A percentile compares a stretch with the other conserved stretches of the same genome.
Evolutionary conservation across 2,329 filamentous ascomycete genomes (phyloP).

Genomic region (Talaromyces sp.): DNA sequence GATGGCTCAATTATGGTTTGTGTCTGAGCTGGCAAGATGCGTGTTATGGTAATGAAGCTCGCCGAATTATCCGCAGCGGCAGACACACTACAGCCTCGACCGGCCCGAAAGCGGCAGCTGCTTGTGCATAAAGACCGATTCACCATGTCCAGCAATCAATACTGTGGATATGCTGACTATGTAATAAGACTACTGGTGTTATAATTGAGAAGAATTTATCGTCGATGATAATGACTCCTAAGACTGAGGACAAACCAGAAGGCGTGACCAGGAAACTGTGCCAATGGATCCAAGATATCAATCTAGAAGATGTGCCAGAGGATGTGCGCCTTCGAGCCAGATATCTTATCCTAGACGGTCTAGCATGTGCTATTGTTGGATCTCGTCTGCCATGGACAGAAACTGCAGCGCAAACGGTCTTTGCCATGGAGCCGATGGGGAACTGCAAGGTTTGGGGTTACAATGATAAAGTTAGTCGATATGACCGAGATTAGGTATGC

Average conservation of each 20-base stretch:
- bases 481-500: too few species aligned
- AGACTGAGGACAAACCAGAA: not conserved
- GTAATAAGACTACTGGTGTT: too few species aligned
- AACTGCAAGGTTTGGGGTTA: not conserved
- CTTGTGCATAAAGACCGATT: not conserved
- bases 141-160: too few species aligned
- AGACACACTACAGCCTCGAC: not conserved
- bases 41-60: not conserved
- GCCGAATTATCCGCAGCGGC: not conserved
- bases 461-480: not conserved
- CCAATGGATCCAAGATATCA: not conserved
- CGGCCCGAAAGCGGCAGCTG: not conserved
- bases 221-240: not conserved
- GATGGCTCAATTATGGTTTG: not conserved
- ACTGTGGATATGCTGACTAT: too few species aligned
- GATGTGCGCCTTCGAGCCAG: not conserved
- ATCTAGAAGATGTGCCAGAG: not conserved
- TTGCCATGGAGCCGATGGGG: conserved; percentile 3
- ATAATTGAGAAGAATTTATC: too few species aligned
- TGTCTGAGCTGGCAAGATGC: not conserved
- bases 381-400: conserved; percentile 11
- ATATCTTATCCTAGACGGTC: not conserved
- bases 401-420: conserved; percentile 3
- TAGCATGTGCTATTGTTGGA: not conserved
- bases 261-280: not conserved